phyloP scores from a whole-genome alignment of 2,329 filamentous ascomycete species.

The Xylariaceae sp. region DNA sequence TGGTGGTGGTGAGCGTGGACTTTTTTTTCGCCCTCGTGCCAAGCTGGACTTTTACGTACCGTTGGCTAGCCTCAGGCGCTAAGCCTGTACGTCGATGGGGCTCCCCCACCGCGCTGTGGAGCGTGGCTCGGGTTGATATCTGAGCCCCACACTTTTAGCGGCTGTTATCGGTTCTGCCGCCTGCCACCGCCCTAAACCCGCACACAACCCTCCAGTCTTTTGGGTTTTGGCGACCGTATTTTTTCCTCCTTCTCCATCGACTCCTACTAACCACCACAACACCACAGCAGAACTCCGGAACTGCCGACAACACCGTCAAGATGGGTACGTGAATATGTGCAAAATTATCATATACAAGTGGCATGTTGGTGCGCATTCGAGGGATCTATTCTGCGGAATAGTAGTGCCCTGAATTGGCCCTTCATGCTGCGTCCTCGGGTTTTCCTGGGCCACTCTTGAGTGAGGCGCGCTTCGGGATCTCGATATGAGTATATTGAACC shows the following conservation, averaged over 20 bases:
- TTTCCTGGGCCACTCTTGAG: conserved; percentile 4
- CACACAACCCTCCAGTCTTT: conserved; percentile 29
- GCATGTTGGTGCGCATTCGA: conserved; percentile 12
- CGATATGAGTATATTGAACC: conserved; percentile 57
- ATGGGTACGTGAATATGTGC: conserved; percentile 53
- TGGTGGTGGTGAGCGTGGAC: no score
- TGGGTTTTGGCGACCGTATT: conserved; percentile 3
- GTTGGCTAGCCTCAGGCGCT: no score
- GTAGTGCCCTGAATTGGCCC: background rate
- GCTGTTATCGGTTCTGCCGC: conserved; percentile 34
- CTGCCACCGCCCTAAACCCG: conserved; percentile 36
- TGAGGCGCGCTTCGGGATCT: conserved; percentile 21
- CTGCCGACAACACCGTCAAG: conserved; percentile 42
- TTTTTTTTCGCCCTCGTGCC: no score
- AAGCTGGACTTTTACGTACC: no score
- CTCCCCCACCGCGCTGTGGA: background rate
- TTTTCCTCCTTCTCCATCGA: conserved; percentile 19
- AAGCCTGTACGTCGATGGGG: no score
- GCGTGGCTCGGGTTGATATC: background rate
- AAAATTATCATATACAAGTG: conserved; percentile 27
- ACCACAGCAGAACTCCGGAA: conserved; percentile 35
- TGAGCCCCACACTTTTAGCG: background rate
- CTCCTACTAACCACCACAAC: conserved; percentile 33
- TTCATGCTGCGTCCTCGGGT: conserved; percentile 20
- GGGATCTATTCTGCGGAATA: background rate